Evolutionary conservation across 2,329 filamentous ascomycete genomes (phyloP).

Genomic region (Cryphonectria naterciae): DNA sequence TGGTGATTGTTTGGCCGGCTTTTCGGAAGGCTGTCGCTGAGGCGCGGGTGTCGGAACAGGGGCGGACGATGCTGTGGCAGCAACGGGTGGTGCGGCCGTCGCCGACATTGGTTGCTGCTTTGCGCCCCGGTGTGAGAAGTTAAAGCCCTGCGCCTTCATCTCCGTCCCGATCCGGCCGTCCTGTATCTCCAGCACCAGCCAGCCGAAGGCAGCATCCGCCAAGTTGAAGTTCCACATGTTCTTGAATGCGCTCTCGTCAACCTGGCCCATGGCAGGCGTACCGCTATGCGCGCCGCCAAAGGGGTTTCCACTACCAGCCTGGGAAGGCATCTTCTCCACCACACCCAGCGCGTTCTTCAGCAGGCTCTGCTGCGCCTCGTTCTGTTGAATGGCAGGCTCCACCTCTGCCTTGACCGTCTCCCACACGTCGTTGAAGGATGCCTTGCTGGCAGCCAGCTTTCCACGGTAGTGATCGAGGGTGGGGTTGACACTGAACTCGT

Average conservation of each 20-base stretch:
- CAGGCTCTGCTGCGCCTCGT: constrained; percentile 90
- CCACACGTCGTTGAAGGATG: constrained; percentile 99
- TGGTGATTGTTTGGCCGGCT: constrained; percentile 48
- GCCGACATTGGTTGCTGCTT: constrained; percentile 65
- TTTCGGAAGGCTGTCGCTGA: constrained; percentile 44
- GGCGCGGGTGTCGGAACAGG: constrained; percentile 36
- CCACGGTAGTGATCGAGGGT: constrained; percentile 97
- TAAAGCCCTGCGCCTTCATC: constrained; percentile 98
- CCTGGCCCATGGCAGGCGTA: constrained; percentile 76
- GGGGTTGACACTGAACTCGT: constrained; percentile 98
- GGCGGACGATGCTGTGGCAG: constrained; percentile 42
- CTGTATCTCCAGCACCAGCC: constrained; percentile 92
- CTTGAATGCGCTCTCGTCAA: constrained; percentile 99
- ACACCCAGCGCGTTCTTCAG: constrained; percentile 89
- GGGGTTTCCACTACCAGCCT: constrained; percentile 93
- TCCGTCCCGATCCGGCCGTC: constrained; percentile 95
- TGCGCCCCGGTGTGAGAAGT: constrained; percentile 92
- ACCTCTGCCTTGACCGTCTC: constrained; percentile 97
- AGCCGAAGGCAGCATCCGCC: constrained; percentile 96
- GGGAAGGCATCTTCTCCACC: constrained; percentile 97
- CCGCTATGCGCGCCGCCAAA: constrained; percentile 86
- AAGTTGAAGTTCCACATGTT: constrained; percentile 99
- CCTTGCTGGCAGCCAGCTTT: constrained; percentile 96
- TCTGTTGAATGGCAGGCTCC: constrained; percentile 89
- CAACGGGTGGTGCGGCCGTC: constrained; percentile 38